A percentile compares a stretch with the other conserved stretches of the same genome.
Conservation (phyloP, 768 basidiomycete genomes). For the Multifurca ochricompacta region DNA sequence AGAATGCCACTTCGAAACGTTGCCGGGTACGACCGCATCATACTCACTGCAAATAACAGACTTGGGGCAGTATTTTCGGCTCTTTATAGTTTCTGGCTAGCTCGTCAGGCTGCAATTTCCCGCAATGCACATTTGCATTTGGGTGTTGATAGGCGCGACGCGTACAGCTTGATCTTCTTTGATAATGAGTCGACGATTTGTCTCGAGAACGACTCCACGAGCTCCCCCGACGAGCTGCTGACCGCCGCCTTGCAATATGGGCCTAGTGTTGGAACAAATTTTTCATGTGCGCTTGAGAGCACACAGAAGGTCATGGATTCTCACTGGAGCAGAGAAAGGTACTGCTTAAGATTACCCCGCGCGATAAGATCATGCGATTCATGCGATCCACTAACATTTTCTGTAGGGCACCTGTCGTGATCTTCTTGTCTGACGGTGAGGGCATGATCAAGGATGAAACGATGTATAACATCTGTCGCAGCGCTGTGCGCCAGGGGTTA, state of each 20-base stretch:
- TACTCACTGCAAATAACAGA: constrained; percentile 34
- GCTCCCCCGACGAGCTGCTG: constrained; percentile 39
- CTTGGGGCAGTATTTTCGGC: constrained; percentile 54
- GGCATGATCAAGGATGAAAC: constrained; percentile 32
- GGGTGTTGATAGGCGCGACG: too few species aligned
- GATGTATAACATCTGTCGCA: constrained; percentile 37
- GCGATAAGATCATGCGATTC: neutral
- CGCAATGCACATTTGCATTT: too few species aligned
- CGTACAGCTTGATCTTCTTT: too few species aligned
- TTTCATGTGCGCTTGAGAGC: constrained; percentile 31
- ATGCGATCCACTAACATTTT: constrained; percentile 6
- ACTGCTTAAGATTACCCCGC: neutral
- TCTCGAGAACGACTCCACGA: constrained; percentile 41
- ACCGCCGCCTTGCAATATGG: constrained; percentile 29
- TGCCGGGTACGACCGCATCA: constrained; percentile 33
- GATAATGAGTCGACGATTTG: too few species aligned
- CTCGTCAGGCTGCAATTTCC: constrained; percentile 36
- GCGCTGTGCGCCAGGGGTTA: constrained; percentile 40
- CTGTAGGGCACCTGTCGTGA: constrained; percentile 39
- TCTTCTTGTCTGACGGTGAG: constrained; percentile 53
- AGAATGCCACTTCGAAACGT: constrained; percentile 37
- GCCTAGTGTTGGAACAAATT: constrained; percentile 37
- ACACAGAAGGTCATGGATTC: constrained; percentile 35
- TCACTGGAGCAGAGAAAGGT: constrained; percentile 47
- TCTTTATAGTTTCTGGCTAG: constrained; percentile 46